Base-by-base conservation (phyloP, 768 basidiomycete species). In the Pisolithus marmoratus region DNA sequence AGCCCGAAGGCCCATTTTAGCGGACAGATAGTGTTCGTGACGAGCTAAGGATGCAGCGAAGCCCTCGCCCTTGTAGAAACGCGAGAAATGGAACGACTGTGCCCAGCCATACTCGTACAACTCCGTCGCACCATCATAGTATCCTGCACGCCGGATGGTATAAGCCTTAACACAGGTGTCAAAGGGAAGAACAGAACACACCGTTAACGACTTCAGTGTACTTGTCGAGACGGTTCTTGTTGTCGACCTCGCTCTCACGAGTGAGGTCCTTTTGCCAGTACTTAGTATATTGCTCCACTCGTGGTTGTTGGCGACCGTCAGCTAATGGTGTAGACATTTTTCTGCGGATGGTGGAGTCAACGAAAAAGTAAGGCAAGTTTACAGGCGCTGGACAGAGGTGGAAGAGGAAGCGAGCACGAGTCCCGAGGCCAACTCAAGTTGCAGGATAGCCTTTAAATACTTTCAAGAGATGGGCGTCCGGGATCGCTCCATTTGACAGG, bases 171-270 rank as follows among this genome's bases (percentile, higher is more conserved):
- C 12, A 15, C 14, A 22, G 23, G 43, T 4, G 6, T 5, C 3
- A 14, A 44, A 8, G n/a, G 29, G 7, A 14, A 19, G 20, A 5
- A 34, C 9, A 8, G 11, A 8, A 70, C 78, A 50, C 46, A 90
- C 91, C 93, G 58, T 96, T 95, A 54, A 98, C 90, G 55, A 99
- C 91, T 48, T 96, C 92, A 11, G 87, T 85, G 70, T 97, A 98
- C 62, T 81, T 82, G 38, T 81, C 80, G 42, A 94, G 70, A 54
- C 95, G 80, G 62, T 83, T 84, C 52, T 85, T 77, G 54, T 78
- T 87, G 67, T 90, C 80, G 14, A 68, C 72, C 3, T 77, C 73
- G 47, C 66, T 71, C 70, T 98, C 94, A 61, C 85, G 77, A 17
- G 69, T 70, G 27, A 82, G 74, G 67, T 95, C 87, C 65, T 87